These are phyloP conservation scores for Aquilaria agallochum DNA, from an alignment of 441 rosid species.

Conservation along the genomic window DNA sequence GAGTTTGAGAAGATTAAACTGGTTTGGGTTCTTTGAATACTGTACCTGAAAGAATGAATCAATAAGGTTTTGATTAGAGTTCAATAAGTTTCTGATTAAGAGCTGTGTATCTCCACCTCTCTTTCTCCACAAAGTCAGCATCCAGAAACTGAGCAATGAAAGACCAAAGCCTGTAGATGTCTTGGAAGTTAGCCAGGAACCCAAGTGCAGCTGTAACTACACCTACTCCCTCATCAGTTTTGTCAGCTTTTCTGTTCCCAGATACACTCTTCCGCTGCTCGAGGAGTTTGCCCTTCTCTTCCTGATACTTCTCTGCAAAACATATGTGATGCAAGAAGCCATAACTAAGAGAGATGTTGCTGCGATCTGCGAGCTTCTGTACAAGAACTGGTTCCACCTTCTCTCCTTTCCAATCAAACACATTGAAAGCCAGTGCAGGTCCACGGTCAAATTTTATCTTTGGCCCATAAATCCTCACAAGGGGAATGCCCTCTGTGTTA, in stretches of 20 bases:
- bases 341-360: conserved; percentile 63
- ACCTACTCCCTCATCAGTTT: conserved; percentile 37
- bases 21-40: not conserved
- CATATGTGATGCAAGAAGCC: conserved; percentile 65
- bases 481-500: conserved; percentile 35
- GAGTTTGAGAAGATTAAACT: conserved; percentile 1
- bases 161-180: conserved; percentile 72
- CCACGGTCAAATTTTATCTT: conserved; percentile 79
- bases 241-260: conserved; percentile 29
- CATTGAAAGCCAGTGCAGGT: conserved; percentile 82
- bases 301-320: conserved; percentile 57
- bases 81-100: conserved; percentile 61
- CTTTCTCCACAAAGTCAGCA: conserved; percentile 88
- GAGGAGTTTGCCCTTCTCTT: conserved; percentile 46
- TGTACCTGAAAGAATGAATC: conserved; percentile 3
- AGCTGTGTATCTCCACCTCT: conserved; percentile 68
- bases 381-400: conserved; percentile 72
- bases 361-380: conserved; percentile 87
- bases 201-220: conserved; percentile 81
- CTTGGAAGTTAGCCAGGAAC: conserved; percentile 79
- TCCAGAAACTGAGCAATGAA: conserved; percentile 85
- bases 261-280: conserved; percentile 33
- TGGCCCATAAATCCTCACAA: conserved; percentile 81
- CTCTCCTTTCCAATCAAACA: conserved; percentile 82
- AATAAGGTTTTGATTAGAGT: conserved; percentile 27